Percentiles rank a stretch among this genome's conserved stretches.
These are phyloP conservation scores for Epichloe hybrida DNA, from an alignment of 2,329 filamentous ascomycete species.

Conservation along the genomic window DNA sequence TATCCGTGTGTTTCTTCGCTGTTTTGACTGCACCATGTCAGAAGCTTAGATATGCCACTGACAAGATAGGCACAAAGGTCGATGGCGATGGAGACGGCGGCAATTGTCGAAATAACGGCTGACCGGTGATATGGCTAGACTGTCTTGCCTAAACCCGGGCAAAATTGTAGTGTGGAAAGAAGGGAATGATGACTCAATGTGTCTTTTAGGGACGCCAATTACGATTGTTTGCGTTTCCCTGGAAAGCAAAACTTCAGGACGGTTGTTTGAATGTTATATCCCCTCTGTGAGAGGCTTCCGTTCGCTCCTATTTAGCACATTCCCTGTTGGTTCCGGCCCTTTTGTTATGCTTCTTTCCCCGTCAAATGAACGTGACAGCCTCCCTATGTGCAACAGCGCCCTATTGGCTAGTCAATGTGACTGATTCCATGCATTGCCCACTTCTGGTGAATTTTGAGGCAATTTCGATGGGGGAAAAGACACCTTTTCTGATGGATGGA, in stretches of 20 bases:
- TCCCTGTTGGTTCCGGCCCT: background rate
- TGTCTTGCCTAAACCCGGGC: no score
- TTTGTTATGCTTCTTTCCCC: background rate
- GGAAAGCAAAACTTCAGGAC: background rate
- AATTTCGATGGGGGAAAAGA: background rate
- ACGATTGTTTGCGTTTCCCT: background rate
- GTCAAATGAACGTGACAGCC: background rate
- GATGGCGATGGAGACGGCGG: background rate
- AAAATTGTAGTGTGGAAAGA: no score
- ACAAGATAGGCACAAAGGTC: background rate
- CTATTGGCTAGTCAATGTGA: background rate
- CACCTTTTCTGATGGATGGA: background rate
- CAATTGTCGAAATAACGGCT: background rate
- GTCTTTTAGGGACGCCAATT: no score
- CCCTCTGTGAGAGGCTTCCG: background rate
- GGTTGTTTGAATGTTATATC: background rate
- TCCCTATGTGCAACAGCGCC: background rate
- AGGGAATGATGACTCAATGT: no score
- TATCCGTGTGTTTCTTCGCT: background rate
- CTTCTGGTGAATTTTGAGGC: background rate
- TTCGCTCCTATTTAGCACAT: background rate
- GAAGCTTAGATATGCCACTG: background rate
- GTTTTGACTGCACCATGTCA: background rate
- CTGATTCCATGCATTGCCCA: conserved; percentile 1
- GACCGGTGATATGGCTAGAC: background rate